These are phyloP conservation scores for Sarocladium oryzae DNA, from an alignment of 2,329 filamentous ascomycete genomes.

Conservation along the genomic window DNA sequence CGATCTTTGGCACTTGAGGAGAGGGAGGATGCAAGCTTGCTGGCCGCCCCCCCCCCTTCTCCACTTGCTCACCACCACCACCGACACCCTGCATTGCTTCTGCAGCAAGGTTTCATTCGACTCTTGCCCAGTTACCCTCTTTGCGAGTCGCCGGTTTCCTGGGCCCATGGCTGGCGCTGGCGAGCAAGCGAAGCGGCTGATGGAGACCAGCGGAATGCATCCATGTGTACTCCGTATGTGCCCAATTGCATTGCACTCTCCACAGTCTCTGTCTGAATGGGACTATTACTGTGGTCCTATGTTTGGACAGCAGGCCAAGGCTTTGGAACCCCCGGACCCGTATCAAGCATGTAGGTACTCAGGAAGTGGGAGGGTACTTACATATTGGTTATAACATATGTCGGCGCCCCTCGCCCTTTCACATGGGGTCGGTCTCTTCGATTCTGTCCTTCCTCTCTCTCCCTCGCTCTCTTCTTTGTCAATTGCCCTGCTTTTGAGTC, in stretches of 20 bases:
- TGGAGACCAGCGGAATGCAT: not conserved
- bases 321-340: no score
- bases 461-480: constrained; percentile 5
- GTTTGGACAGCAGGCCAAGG: not conserved
- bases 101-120: constrained; percentile 2
- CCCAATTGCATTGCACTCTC: not conserved
- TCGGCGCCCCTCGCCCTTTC: not conserved
- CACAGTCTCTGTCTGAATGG: no score
- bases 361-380: not conserved
- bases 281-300: not conserved
- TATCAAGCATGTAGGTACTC: no score
- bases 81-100: constrained; percentile 8
- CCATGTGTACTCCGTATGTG: not conserved
- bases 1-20: not conserved
- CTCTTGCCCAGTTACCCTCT: not conserved
- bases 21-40: not conserved
- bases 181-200: not conserved
- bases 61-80: constrained; percentile 9
- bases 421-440: no score
- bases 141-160: constrained; percentile 4
- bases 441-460: constrained; percentile 3
- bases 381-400: constrained; percentile 8
- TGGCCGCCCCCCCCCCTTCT: not conserved
- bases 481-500: constrained; percentile 4
- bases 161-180: not conserved